phyloP scores from a whole-genome alignment of 176 grass and related monocot species.

The Chloris gayana region DNA sequence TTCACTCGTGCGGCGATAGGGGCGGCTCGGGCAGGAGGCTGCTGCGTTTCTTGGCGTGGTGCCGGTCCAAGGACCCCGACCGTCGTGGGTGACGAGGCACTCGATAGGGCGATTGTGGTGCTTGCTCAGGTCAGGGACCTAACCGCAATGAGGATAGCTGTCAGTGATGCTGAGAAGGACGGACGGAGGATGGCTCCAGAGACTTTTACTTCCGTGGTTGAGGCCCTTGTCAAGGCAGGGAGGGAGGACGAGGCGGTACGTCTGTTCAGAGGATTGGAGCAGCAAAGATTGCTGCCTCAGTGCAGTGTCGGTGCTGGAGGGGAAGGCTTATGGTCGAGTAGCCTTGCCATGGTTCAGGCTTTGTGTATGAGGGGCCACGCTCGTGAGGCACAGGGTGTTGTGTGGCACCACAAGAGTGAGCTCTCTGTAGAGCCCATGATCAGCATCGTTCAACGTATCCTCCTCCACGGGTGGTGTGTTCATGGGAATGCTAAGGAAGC shows the following conservation, averaged over 20 bases:
- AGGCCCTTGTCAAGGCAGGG: constrained; percentile 55
- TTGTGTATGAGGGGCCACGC: constrained; percentile 64
- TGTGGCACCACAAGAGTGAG: constrained; percentile 64
- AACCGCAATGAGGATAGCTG: constrained; percentile 46
- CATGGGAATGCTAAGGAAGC: constrained; percentile 63
- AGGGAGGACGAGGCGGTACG: constrained; percentile 56
- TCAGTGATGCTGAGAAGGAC: constrained; percentile 42
- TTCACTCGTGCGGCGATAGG: constrained; percentile 44
- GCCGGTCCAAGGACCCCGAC: constrained; percentile 38
- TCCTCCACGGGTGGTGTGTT: constrained; percentile 74
- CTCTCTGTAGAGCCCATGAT: constrained; percentile 37
- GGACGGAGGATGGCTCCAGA: constrained; percentile 40
- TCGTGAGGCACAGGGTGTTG: constrained; percentile 48
- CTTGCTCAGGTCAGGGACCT: constrained; percentile 56
- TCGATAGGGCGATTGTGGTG: constrained; percentile 47
- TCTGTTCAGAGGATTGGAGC: constrained; percentile 56
- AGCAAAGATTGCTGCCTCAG: constrained; percentile 41
- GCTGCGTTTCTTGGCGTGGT: constrained; percentile 69
- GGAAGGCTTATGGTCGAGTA: constrained; percentile 40
- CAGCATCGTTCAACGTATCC: constrained; percentile 48
- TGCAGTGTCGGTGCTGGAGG: neutral
- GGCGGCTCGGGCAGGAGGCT: constrained; percentile 39
- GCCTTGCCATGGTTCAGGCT: constrained; percentile 54
- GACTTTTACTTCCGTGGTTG: constrained; percentile 49
- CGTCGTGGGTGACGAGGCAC: constrained; percentile 6